phyloP scores from a whole-genome alignment of 1,284 basidiomycete genomes.

The Puccinia coronata region DNA sequence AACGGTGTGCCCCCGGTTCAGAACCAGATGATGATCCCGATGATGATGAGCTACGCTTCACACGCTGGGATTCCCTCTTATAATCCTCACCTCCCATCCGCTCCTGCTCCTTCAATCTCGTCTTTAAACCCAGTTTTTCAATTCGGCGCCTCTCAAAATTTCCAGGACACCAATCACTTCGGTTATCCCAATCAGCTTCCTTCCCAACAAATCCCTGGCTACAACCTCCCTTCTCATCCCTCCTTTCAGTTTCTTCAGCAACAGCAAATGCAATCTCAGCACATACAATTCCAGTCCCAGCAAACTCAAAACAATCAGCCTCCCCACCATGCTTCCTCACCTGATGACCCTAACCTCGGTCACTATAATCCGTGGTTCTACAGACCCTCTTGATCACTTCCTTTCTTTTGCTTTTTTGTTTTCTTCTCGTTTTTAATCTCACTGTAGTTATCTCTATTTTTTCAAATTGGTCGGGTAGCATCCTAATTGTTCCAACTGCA shows the following conservation, averaged over 20 bases:
- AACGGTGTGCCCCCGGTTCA: neutral
- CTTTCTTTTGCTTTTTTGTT: neutral
- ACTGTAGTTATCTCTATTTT: neutral
- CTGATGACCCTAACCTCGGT: neutral
- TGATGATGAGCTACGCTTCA: neutral
- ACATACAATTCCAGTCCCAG: neutral
- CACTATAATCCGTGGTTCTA: slow-evolving; percentile 9
- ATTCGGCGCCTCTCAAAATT: neutral
- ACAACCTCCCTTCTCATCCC: neutral
- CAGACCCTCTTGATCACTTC: neutral
- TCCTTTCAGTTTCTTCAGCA: neutral
- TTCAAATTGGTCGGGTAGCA: neutral
- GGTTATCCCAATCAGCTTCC: neutral
- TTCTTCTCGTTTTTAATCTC: neutral
- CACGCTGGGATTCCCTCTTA: neutral
- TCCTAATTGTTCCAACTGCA: too few relatives aligned
- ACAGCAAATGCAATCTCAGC: neutral
- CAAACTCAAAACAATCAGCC: neutral
- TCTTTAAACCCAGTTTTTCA: neutral
- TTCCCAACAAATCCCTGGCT: too few relatives aligned
- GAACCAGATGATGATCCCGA: slow-evolving; percentile 10
- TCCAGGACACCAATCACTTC: neutral
- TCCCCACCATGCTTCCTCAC: neutral
- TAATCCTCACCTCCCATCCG: slow-evolving; percentile 20
- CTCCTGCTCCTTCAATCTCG: neutral